Conservation (phyloP, 1,284 basidiomycete genomes). For the Agroathelia rolfsii region DNA sequence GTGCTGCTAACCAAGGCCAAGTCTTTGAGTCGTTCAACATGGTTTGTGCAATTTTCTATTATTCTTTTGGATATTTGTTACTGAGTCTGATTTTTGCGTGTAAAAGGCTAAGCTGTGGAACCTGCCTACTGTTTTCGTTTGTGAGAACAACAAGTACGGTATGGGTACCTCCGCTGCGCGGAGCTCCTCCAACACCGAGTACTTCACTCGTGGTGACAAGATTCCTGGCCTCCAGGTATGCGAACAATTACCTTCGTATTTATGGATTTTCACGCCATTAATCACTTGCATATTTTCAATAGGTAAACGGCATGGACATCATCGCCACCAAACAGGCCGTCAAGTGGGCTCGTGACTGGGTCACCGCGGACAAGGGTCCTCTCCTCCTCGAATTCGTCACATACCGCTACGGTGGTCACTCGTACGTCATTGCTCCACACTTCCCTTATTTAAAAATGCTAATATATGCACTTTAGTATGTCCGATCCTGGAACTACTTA, state of each 20-base stretch:
- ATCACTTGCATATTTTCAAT: constrained; percentile 4
- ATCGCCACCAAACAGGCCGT: constrained; percentile 84
- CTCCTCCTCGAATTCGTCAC: constrained; percentile 94
- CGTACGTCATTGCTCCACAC: constrained; percentile 40
- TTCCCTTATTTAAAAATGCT: not conserved
- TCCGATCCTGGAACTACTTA: constrained; percentile 99
- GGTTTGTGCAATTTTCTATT: constrained; percentile 35
- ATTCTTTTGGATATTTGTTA: constrained; percentile 1
- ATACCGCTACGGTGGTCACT: constrained; percentile 98
- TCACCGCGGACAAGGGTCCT: constrained; percentile 81
- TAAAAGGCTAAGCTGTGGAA: constrained; percentile 90
- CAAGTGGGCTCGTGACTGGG: constrained; percentile 86
- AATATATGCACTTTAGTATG: constrained; percentile 56
- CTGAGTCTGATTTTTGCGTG: too few relatives aligned
- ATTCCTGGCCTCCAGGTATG: constrained; percentile 92
- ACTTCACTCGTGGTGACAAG: constrained; percentile 94
- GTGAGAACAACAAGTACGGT: constrained; percentile 99
- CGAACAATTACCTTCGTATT: constrained; percentile 5
- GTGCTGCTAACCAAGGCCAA: constrained; percentile 98
- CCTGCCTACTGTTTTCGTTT: constrained; percentile 89
- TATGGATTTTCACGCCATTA: not conserved
- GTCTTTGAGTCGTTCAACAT: constrained; percentile 99
- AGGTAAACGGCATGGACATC: constrained; percentile 98
- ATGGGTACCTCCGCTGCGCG: constrained; percentile 95
- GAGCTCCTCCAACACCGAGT: constrained; percentile 87